These are phyloP conservation scores for Sporothrix schenckii DNA, from an alignment of 2,329 filamentous ascomycete genomes.

Conservation along the genomic window DNA sequence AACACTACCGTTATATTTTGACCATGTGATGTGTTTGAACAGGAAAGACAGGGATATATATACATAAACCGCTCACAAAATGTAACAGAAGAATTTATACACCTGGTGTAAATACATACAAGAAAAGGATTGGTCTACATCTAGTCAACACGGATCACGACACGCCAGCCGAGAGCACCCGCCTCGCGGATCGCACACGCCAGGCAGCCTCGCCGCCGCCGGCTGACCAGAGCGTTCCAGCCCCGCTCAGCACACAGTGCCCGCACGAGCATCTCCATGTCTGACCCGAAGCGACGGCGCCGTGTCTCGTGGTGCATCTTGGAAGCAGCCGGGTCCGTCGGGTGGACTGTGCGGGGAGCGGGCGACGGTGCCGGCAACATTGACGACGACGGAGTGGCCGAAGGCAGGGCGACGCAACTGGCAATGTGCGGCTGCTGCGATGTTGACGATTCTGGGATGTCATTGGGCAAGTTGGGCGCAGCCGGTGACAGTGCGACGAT, in stretches of 20 bases:
- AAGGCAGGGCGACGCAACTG: not conserved
- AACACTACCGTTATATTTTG: not conserved
- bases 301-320: conserved; percentile 62
- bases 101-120: not conserved
- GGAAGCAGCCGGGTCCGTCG: conserved; percentile 40
- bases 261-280: conserved; percentile 70
- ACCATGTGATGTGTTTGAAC: not conserved
- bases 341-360: not conserved
- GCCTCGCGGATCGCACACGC: conserved; percentile 76
- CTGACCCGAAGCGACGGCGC: conserved; percentile 62
- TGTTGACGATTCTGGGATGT: not conserved
- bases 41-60: not conserved
- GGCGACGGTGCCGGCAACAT: conserved; percentile 7
- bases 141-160: conserved; percentile 64
- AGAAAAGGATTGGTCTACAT: not conserved
- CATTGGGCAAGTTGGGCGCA: not conserved
- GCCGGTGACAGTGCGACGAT: conserved; percentile 29
- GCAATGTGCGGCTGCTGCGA: conserved; percentile 15
- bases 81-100: not conserved
- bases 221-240: conserved; percentile 72
- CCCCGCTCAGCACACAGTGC: conserved; percentile 74
- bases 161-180: conserved; percentile 67
- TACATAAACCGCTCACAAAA: not conserved
- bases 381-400: not conserved
- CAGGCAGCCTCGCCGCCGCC: conserved; percentile 68